Base-by-base conservation (phyloP, 2,329 filamentous ascomycete species). In the Sclerotinia minor region DNA sequence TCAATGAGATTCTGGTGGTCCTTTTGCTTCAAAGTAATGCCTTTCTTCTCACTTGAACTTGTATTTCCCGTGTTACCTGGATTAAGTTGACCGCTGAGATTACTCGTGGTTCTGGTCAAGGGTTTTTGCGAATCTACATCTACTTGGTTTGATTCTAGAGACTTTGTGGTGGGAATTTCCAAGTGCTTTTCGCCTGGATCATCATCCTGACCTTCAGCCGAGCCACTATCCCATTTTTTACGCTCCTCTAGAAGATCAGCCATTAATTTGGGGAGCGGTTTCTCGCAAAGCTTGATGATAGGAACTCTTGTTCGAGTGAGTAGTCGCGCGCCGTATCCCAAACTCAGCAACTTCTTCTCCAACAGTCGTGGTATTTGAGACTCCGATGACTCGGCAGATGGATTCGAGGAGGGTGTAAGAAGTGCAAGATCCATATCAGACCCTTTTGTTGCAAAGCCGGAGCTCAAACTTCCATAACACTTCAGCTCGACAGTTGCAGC, bases 351-450 rank as follows among this genome's bases (percentile, higher is more conserved):
- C 3, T 85, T 86, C 76, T 89, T 91, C 75, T 96, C 92, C 2
- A 97, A 79, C 8, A 94, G 76, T 32, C 91, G 85, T 1, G 92
- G 92, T 67, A 95, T 88, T 1, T 84, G 81, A 6, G 87, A 89
- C 44, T 83, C 83, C 21, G 83, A 76, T 19, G 81, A 81, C 69
- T 87, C 83, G 3, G 84, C 82, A 64, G 84, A 81, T 55, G 83
- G 79, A 26, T 78, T 76, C 1, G 89, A 89, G 60, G 83, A 79
- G 4, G 85, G 86, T 1, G 91, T 89, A 6, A 95, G 81, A 45
- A 96, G 84, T 11, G 89, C 91, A 41, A 97, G 84, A 78, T 97
- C 94, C 89, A 97, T 92, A 75, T 97, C 93, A 1, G 93, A 94
- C n/a, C 88, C 87, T 73, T 91, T 91, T 15, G 91, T 92, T 4